Evolutionary conservation across 2,329 filamentous ascomycete species (phyloP), one percentile per base, ranked within the genome.

Genomic region (Ophiostoma pallidulum): DNA sequence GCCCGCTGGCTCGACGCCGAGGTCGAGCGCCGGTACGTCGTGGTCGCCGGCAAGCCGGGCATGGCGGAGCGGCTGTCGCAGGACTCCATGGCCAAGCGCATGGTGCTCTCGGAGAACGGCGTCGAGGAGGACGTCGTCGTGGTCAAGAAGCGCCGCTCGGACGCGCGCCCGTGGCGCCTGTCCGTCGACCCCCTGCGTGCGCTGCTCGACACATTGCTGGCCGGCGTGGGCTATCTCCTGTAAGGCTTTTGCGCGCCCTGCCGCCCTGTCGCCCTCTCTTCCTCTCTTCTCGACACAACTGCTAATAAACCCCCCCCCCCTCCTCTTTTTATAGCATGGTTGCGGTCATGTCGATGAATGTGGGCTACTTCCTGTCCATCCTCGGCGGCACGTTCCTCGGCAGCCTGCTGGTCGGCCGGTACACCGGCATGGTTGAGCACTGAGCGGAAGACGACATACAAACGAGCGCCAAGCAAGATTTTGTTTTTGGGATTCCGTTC

Each of bases 221-320:
- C 77, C n/a, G 87, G 80, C 8, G 76, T 94, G 38, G 84, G 83
- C 12, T 95, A 94, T 66, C 68, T 95, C 28, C 78, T 95, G 89
- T 94, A 68, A 75, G 86, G 80, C 29, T 36, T 35, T 79, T 33
- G 36, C 29, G 41, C 35, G 19, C 12, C 13, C n/a, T 20, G 2
- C 20, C 7, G 1, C 8, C 16, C n/a, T 4, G 38, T 51, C 22
- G 18, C 49, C 53, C 18, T 42, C 16, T 51, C 18, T 43, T 38
- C 13, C 5, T 22, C n/a, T 26, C 18, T n/a, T n/a, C n/a, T n/a
- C n/a, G n/a, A n/a, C n/a, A n/a, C n/a, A n/a, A n/a, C n/a, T n/a
- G n/a, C n/a, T n/a, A n/a, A n/a, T n/a, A n/a, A n/a, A n/a, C n/a
- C n/a, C n/a, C n/a, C n/a, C n/a, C n/a, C n/a, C n/a, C n/a, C n/a